Evolutionary conservation across 129 eudicot species (phyloP), one percentile per base, ranked within the genome.

Genomic region (Arctium lappa): DNA sequence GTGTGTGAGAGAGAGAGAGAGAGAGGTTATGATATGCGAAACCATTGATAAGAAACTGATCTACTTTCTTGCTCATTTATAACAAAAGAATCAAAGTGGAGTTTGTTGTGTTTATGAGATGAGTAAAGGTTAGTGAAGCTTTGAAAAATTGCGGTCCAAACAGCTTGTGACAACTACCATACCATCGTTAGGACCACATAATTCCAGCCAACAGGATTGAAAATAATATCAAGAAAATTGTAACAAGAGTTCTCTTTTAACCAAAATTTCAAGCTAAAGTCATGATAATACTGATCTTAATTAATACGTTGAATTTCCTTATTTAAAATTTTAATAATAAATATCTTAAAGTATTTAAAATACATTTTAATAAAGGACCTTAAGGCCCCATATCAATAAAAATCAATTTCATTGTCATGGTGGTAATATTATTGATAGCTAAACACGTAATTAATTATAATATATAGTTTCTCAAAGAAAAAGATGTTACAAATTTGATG

Each of bases 111-210:
- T 84, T 82, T 60, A 79, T 69, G 79, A 74, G 71, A 71, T 70
- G 82, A 71, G 74, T 79, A 75, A 82, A 85, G 81, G 85, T 72
- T 79, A 34, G 85, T 82, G 83, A 60, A 82, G 46, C 71, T 79
- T 85, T 82, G 83, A 82, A 75, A 81, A 33, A 8, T 70, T 71
- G 65, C 34, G 86, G 48, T 76, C 80, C 73, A 81, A 85, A 82
- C 87, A 88, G 87, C 87, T 73, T 82, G 80, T 85, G 87, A 82
- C 78, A 75, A 88, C 86, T 82, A 81, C 42, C 69, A 31, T 30
- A 27, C 32, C 42, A 39, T 37, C 44, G 36, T 22, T 50, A 81
- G 91, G 90, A 87, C 93, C 89, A 87, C 89, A 11, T 7, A 44
- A 11, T 69, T 53, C 80, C 80, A 81, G 75, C 80, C 75, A 69